phyloP scores from a whole-genome alignment of 768 basidiomycete genomes.

The Auricularia cornea region DNA sequence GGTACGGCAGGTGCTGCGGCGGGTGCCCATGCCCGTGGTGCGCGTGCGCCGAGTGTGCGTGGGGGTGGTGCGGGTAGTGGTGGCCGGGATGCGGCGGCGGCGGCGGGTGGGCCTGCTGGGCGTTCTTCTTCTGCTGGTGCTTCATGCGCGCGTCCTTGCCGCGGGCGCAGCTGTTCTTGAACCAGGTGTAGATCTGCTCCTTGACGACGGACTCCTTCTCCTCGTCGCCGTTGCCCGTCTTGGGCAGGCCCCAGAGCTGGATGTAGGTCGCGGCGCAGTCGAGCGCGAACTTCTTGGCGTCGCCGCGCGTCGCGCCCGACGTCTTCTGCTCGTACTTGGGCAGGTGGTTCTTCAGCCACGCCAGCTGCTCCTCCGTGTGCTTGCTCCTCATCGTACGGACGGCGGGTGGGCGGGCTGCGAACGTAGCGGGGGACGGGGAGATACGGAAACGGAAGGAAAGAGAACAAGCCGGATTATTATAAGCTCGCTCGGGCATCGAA shows the following conservation, averaged over 20 bases:
- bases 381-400: conserved; percentile 8
- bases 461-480: no score
- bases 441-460: no score
- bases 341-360: conserved; percentile 44
- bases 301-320: conserved; percentile 51
- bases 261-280: conserved; percentile 58
- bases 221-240: conserved; percentile 47
- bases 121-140: conserved; percentile 10
- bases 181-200: conserved; percentile 72
- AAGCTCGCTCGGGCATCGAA: no score
- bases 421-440: background rate
- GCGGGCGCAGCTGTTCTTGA: conserved; percentile 60
- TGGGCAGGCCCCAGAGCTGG: conserved; percentile 46
- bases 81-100: background rate
- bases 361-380: conserved; percentile 52
- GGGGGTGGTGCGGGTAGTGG: background rate
- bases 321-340: conserved; percentile 53
- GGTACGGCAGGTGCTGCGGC: background rate
- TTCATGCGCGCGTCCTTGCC: conserved; percentile 31
- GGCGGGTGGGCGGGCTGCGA: background rate
- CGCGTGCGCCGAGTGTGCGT: background rate
- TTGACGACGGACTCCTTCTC: conserved; percentile 45
- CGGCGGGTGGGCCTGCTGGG: background rate
- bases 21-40: background rate
- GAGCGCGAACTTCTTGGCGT: conserved; percentile 62